Percentiles rank a stretch among this genome's conserved stretches.
These are phyloP conservation scores for Candida manassasensis DNA, from an alignment of 805 yeast genomes.

Conservation along the genomic window DNA sequence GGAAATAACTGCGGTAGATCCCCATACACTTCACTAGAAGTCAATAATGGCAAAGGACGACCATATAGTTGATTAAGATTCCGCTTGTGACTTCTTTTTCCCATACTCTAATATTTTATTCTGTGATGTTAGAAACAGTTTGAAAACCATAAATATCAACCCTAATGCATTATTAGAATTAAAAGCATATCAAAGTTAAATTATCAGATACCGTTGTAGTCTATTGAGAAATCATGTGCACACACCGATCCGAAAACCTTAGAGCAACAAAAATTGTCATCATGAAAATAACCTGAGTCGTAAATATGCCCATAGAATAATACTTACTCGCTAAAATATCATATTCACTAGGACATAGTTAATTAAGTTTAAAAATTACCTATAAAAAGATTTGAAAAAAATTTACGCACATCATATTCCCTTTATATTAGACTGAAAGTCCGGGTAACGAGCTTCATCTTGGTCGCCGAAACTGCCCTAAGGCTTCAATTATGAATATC, in stretches of 20 bases:
- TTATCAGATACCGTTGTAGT: slow-evolving; percentile 97
- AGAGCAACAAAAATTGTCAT: slow-evolving; percentile 20
- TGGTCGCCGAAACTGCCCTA: no score
- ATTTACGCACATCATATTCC: no score
- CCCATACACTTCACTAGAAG: slow-evolving; percentile 31
- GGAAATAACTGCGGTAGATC: slow-evolving; percentile 50
- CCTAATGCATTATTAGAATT: neutral
- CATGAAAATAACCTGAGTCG: slow-evolving; percentile 5
- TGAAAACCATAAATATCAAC: no score
- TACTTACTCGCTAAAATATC: slow-evolving; percentile 1
- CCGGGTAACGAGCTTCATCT: no score
- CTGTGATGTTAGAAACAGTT: neutral
- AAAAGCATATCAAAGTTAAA: neutral
- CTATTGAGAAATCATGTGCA: slow-evolving; percentile 76
- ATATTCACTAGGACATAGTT: slow-evolving; percentile 1
- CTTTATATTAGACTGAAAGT: no score
- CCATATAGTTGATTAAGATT: slow-evolving; percentile 28
- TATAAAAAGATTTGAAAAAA: neutral
- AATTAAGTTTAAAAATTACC: neutral
- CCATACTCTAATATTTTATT: slow-evolving; percentile 7
- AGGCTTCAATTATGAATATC: no score
- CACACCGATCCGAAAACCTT: slow-evolving; percentile 39
- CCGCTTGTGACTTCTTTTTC: slow-evolving; percentile 27
- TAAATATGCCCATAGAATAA: neutral
- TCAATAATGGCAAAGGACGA: slow-evolving; percentile 56